Base-by-base conservation (phyloP, 2,329 filamentous ascomycete genomes). In the Didymella keratinophila region DNA sequence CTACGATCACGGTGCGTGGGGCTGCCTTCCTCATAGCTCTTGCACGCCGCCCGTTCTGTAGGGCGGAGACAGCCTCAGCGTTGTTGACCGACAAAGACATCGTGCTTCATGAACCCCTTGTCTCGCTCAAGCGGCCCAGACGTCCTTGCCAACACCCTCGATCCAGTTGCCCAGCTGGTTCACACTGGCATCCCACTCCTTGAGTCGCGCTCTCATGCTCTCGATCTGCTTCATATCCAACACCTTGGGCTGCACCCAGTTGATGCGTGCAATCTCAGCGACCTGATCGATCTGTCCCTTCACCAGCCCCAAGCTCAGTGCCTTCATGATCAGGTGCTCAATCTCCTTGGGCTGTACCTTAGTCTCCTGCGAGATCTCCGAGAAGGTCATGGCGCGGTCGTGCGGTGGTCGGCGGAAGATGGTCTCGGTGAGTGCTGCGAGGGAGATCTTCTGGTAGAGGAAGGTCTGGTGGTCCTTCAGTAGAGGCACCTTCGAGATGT, bases 171-270 rank as follows among this genome's bases (percentile, higher is more conserved):
- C 94, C 56, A 99, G 84, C 78, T 95, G 89, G 77, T 98, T 97
- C 64, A 99, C 94, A 75, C 93, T 97, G 49, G 89, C 88, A 76
- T 97, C 93, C 95, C 95, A 99, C 72, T 99, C 94, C 75, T 90
- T 89, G 73, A 99, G 80, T 69, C 95, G 84, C 73, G 87, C 84
- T 71, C 92, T 87, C 94, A 99, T 97, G 72, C 89, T 91, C 71
- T 90, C 91, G 70, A 99, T 97, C 82, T 98, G 95, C 78, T 87
- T 88, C 87, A 93, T 92, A 78, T 98, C 95, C 67, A 99, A 81
- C 30, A 99, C 93, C 85, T 98, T 98, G 21, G 95, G 95, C 81
- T 99, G 95, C 58, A 99, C 95, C 95, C 95, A 99, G 72, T 94
- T 94, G 79, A 99, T 97, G 75, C 93, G 88, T 42, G 95, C 95